Percentiles rank a stretch among this genome's conserved stretches.
Evolutionary conservation across 179 eudicot genomes (phyloP).

Genomic region (Patellifolia procumbens): DNA sequence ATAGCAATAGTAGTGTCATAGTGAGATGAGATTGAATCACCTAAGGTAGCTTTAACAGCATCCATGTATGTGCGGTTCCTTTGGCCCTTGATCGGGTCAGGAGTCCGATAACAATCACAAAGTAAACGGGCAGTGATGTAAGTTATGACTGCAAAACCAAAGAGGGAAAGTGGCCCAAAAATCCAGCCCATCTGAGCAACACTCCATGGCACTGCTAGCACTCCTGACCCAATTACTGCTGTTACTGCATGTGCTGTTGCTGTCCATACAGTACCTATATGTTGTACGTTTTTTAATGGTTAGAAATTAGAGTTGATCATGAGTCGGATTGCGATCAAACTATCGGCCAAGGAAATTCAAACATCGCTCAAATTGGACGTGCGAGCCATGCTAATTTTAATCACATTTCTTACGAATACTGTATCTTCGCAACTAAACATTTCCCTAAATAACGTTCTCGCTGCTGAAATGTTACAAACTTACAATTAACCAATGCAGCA

Average conservation of each 20-base stretch:
- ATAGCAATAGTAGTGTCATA: background rate
- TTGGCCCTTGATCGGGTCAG: constrained; percentile 50
- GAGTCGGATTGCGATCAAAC: too few relatives aligned
- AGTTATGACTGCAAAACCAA: constrained; percentile 50
- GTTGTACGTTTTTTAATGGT: background rate
- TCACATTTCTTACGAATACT: too few relatives aligned
- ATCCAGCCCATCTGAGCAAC: constrained; percentile 60
- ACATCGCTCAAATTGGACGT: too few relatives aligned
- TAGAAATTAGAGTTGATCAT: too few relatives aligned
- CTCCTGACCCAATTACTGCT: constrained; percentile 64
- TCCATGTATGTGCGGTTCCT: constrained; percentile 58
- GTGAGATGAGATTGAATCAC: constrained; percentile 14
- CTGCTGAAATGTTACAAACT: too few relatives aligned
- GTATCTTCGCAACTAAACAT: too few relatives aligned
- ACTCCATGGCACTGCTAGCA: constrained; percentile 58
- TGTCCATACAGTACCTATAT: constrained; percentile 51
- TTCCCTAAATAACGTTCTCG: too few relatives aligned
- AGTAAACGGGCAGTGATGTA: constrained; percentile 55
- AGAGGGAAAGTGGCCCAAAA: constrained; percentile 47
- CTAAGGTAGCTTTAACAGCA: constrained; percentile 37
- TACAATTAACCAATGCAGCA: too few relatives aligned
- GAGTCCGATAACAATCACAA: constrained; percentile 46
- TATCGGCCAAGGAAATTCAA: too few relatives aligned
- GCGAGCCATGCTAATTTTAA: too few relatives aligned
- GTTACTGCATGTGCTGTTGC: constrained; percentile 63